Evolutionary conservation across 768 basidiomycete species (phyloP).

Genomic region (Grammothele lineata): DNA sequence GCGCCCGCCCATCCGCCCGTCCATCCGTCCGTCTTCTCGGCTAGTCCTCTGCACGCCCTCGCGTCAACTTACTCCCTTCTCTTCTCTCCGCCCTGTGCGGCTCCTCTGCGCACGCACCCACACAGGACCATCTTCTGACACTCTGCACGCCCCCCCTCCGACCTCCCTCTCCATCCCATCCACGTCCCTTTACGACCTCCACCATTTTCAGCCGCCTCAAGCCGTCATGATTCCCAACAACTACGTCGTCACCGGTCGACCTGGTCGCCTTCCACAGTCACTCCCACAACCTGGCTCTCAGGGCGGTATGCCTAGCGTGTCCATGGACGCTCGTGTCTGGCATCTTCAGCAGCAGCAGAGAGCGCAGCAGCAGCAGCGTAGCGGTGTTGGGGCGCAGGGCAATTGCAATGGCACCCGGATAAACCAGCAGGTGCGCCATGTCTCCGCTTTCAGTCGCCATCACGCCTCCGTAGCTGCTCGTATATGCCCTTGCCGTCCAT

Average conservation of each 20-base stretch:
- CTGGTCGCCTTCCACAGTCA: conserved; percentile 36
- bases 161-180: conserved; percentile 16
- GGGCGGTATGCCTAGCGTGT: conserved; percentile 38
- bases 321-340: conserved; percentile 52
- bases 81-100: conserved; percentile 10
- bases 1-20: conserved; percentile 12
- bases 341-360: conserved; percentile 43
- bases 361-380: conserved; percentile 8
- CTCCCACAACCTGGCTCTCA: conserved; percentile 31
- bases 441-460: conserved; percentile 7
- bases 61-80: conserved; percentile 14
- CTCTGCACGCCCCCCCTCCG: neutral
- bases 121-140: conserved; percentile 14
- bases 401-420: conserved; percentile 4
- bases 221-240: conserved; percentile 45
- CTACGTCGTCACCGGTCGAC: conserved; percentile 45
- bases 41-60: conserved; percentile 20
- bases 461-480: conserved; percentile 15
- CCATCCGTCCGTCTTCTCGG: conserved; percentile 14
- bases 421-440: conserved; percentile 15
- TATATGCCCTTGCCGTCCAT: no score
- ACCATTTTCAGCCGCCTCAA: conserved; percentile 50
- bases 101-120: conserved; percentile 6
- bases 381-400: neutral
- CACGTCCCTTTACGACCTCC: conserved; percentile 28